phyloP scores from a whole-genome alignment of 164 flowering plant genomes.

The Magnolia officinalis region DNA sequence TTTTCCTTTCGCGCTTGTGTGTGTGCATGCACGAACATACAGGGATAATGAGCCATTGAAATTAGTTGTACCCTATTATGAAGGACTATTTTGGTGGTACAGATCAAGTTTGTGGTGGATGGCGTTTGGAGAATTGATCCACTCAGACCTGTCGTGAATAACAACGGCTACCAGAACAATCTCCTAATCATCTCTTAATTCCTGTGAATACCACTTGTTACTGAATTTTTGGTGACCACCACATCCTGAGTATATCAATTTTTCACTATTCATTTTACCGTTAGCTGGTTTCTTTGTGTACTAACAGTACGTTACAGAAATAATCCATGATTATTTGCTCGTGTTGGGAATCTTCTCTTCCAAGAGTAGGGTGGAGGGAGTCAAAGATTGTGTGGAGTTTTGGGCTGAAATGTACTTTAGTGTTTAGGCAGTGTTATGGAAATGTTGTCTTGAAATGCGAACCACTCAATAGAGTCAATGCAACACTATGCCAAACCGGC shows the following conservation, averaged over 20 bases:
- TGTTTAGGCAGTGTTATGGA: too few relatives aligned
- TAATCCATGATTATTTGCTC: too few relatives aligned
- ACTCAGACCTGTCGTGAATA: conserved; percentile 58
- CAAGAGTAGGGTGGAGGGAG: too few relatives aligned
- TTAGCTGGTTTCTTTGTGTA: too few relatives aligned
- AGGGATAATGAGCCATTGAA: background rate
- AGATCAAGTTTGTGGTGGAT: conserved; percentile 93
- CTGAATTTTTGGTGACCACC: background rate
- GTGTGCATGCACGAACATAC: background rate
- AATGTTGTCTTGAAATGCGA: too few relatives aligned
- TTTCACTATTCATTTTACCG: too few relatives aligned
- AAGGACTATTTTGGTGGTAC: conserved; percentile 13
- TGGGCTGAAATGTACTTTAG: too few relatives aligned
- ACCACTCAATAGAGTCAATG: too few relatives aligned
- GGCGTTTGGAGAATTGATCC: conserved; percentile 88
- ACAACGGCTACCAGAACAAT: conserved; percentile 66
- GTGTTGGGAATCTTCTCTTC: too few relatives aligned
- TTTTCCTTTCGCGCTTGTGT: background rate
- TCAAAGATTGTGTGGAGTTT: too few relatives aligned
- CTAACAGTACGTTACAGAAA: too few relatives aligned
- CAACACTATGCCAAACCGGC: too few relatives aligned
- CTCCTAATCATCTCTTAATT: conserved; percentile 50
- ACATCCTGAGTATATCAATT: background rate
- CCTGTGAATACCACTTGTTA: background rate
- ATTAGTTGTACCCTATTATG: background rate